A percentile compares a stretch with the other conserved stretches of the same genome.
phyloP scores from a whole-genome alignment of 495 filamentous ascomycete species.

The Penicillium cosmopolitanum region DNA sequence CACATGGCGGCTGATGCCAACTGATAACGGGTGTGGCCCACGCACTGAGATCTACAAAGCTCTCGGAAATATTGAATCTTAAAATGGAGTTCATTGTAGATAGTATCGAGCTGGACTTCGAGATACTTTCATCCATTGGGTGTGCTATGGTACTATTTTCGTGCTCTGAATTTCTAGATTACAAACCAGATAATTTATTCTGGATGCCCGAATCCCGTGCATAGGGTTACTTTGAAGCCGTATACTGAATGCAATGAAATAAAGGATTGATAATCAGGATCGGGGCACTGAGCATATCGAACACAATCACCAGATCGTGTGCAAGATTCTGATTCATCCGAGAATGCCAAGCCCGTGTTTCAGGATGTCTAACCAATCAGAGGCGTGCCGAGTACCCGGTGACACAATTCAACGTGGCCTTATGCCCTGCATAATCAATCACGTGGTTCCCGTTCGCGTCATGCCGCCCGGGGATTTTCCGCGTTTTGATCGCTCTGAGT shows the following conservation, averaged over 20 bases:
- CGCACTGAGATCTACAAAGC: neutral
- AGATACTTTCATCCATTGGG: too few relatives aligned
- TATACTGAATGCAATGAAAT: neutral
- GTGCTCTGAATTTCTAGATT: too few relatives aligned
- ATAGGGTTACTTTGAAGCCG: too few relatives aligned
- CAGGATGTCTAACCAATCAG: constrained; percentile 1
- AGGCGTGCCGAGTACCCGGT: constrained; percentile 18
- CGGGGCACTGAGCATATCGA: too few relatives aligned
- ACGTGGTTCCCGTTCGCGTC: constrained; percentile 3
- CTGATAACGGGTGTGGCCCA: constrained; percentile 7
- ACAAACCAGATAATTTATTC: too few relatives aligned
- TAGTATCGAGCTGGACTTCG: too few relatives aligned
- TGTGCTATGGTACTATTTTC: too few relatives aligned
- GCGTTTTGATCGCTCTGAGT: neutral
- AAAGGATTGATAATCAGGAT: constrained; percentile 1
- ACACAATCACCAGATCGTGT: neutral
- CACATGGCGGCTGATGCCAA: neutral
- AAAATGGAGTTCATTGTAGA: too few relatives aligned
- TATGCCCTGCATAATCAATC: constrained; percentile 6
- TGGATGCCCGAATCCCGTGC: too few relatives aligned
- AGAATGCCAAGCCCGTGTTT: constrained; percentile 3
- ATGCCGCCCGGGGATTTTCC: neutral
- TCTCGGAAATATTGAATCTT: neutral
- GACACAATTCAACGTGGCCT: constrained; percentile 10
- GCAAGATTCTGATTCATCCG: neutral